Conservation (phyloP, 164 flowering plant species). For the Kingdonia uniflora region DNA sequence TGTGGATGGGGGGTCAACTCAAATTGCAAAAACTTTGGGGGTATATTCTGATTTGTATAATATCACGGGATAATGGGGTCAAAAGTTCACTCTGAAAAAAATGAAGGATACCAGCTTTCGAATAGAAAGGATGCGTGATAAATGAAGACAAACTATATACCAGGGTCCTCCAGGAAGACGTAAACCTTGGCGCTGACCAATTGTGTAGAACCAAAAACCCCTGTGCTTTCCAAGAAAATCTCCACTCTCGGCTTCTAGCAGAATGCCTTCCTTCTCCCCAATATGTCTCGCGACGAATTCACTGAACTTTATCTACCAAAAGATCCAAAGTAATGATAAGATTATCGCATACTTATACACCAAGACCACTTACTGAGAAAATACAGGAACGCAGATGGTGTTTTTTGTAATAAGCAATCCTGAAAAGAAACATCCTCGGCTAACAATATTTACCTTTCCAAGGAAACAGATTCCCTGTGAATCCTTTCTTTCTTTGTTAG, state of each 20-base stretch:
- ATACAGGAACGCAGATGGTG: neutral
- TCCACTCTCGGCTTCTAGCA: slow-evolving; percentile 94
- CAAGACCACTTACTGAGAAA: too few species aligned
- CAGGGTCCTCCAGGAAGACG: slow-evolving; percentile 99
- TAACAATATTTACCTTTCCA: slow-evolving; percentile 60
- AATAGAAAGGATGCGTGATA: neutral
- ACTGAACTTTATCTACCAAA: slow-evolving; percentile 73
- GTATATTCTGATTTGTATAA: too few species aligned
- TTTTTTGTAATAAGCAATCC: too few species aligned
- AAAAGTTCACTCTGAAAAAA: neutral
- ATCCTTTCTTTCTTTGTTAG: slow-evolving; percentile 95
- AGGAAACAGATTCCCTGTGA: slow-evolving; percentile 99
- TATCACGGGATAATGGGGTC: too few species aligned
- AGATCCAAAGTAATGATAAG: neutral
- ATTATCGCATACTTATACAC: too few species aligned
- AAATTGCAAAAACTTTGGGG: too few species aligned
- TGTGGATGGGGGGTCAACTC: too few species aligned
- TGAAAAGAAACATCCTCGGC: neutral
- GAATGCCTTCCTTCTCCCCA: slow-evolving; percentile 85
- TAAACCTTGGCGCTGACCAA: slow-evolving; percentile 95
- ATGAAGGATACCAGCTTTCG: neutral
- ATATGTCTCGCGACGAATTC: slow-evolving; percentile 92
- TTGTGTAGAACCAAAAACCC: slow-evolving; percentile 94
- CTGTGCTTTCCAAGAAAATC: slow-evolving; percentile 82
- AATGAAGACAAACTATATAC: slow-evolving; percentile 24